Evolutionary conservation across 169 alveolate species (phyloP).

Genomic region (Plasmodium gonderi): DNA sequence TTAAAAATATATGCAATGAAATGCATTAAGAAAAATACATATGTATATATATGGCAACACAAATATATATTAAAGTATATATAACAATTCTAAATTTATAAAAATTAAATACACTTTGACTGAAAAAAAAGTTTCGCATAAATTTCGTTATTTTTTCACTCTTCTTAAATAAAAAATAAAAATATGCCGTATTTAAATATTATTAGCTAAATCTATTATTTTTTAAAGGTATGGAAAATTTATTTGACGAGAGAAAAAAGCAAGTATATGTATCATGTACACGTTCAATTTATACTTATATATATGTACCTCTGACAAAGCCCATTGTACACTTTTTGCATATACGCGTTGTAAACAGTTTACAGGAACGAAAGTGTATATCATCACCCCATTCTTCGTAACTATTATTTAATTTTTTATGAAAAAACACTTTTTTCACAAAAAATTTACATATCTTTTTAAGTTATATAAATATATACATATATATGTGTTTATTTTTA

Average conservation of each 20-base stretch:
- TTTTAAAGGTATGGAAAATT: background rate
- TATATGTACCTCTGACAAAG: background rate
- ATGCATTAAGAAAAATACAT: background rate
- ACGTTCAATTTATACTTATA: background rate
- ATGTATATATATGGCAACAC: background rate
- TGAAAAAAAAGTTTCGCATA: background rate
- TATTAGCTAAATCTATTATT: background rate
- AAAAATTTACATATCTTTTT: background rate
- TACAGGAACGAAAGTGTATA: background rate
- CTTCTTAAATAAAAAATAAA: background rate
- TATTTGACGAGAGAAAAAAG: background rate
- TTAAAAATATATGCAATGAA: background rate
- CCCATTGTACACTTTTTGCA: too few species aligned
- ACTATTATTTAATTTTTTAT: background rate
- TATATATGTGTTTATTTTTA: background rate
- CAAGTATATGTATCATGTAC: background rate
- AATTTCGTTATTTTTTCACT: background rate
- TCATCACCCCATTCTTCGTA: background rate
- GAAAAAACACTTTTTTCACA: background rate
- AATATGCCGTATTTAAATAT: background rate
- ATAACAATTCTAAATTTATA: background rate
- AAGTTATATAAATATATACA: background rate
- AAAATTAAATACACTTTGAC: background rate
- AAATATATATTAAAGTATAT: background rate
- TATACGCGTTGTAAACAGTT: background rate